phyloP scores from a whole-genome alignment of 116 monocot genomes.

The Cymodocea nodosa region DNA sequence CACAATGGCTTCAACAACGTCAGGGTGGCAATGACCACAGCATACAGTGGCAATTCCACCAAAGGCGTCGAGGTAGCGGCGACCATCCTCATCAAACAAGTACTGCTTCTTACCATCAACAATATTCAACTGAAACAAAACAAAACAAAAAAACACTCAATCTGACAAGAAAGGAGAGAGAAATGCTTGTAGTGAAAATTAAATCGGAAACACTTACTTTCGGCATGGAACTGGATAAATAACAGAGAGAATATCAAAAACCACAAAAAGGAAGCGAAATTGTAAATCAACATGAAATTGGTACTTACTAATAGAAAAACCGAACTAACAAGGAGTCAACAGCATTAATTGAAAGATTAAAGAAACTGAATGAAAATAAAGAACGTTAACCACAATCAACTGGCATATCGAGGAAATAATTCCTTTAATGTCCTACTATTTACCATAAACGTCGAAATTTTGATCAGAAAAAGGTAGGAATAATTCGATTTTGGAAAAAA shows the following conservation, averaged over 20 bases:
- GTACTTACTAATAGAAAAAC: too few species aligned
- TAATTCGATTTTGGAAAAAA: too few species aligned
- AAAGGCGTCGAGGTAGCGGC: conserved; percentile 76
- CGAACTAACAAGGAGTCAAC: too few species aligned
- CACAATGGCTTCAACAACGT: conserved; percentile 49
- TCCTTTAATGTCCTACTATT: too few species aligned
- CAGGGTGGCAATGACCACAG: conserved; percentile 90
- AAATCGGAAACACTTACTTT: too few species aligned
- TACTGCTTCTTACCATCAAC: conserved; percentile 95
- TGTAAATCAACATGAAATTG: too few species aligned
- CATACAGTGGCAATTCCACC: conserved; percentile 84
- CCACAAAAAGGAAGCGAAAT: too few species aligned
- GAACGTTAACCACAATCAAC: too few species aligned
- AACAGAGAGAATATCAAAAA: not conserved
- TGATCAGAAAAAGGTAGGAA: too few species aligned
- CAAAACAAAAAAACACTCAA: not conserved
- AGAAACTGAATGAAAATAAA: too few species aligned
- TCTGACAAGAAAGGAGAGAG: not conserved
- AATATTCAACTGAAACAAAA: conserved; percentile 49
- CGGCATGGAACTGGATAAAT: not conserved
- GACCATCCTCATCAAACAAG: conserved; percentile 75
- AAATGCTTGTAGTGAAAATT: not conserved
- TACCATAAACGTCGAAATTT: too few species aligned
- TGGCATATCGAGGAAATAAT: too few species aligned
- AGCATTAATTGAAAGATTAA: not conserved